Base-by-base conservation (phyloP, 225 moss, liverwort and hornwort genomes). In the Asterella californica region DNA sequence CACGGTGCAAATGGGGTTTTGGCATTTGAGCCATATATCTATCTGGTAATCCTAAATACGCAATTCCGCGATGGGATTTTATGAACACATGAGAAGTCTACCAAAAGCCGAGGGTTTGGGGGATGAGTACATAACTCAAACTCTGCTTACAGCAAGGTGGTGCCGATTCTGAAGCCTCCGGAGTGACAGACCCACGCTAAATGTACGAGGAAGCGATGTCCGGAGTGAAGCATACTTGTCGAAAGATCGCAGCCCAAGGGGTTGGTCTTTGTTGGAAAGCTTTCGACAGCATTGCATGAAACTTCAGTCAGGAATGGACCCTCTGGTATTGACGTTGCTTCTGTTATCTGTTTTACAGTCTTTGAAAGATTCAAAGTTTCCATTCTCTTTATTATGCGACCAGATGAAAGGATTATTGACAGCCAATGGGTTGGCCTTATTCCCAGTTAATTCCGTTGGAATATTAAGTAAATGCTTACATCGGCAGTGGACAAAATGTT, bases 131-230 rank as follows among this genome's bases (percentile, higher is more conserved):
- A n/a, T 85, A 93, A 62, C 91, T 97, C 10, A 97, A 97, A 86
- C 93, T 97, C n/a, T 97, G 97, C 93, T 84, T 97, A 88, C 97
- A 93, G 85, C 94, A 94, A 81, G 97, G 97, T 42, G 97, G 97
- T 84, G 94, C 89, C 67, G 90, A 90, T 22, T 82, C 91, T 68
- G 94, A 93, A 76, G 86, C 87, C 72, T 92, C 93, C 38, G 68
- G 83, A 70, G 97, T 97, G 45, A 80, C 91, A 11, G 94, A 94
- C 81, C 80, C 94, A 80, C 90, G 94, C 81, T 87, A 88, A 2
- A 97, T 97, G 97, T 97, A 97, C 87, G 97, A 97, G 33, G 97
- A 97, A 86, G 97, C 97, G 59, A 92, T 97, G 82, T 80, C 86
- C 59, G 97, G 97, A 82, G 94, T 97, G 74, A 93, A 88, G 88